Percentiles rank a stretch among this genome's conserved stretches.
Conservation (phyloP, 192 early-diverging fungal genomes). For the Allomyces arbusculus region DNA sequence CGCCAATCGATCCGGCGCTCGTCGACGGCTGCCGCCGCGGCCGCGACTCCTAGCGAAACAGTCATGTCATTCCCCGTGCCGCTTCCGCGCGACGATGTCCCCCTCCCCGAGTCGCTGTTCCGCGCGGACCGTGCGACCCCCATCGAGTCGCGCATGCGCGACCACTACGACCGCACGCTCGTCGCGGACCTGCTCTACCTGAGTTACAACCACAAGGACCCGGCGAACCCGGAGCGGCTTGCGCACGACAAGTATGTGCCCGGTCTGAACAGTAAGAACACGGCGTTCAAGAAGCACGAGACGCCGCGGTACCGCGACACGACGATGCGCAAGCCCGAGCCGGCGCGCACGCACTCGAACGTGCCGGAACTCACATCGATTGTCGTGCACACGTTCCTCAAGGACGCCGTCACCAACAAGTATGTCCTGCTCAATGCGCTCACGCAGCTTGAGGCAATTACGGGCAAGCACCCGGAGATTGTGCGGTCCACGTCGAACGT, state of each 20-base stretch:
- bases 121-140: conserved; percentile 11
- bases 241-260: conserved; percentile 11
- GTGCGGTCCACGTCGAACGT: conserved; percentile 60
- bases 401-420: conserved; percentile 73
- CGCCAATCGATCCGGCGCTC: background rate
- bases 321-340: conserved; percentile 27
- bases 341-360: conserved; percentile 32
- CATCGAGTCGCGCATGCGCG: conserved; percentile 36
- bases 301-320: conserved; percentile 22
- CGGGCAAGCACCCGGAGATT: conserved; percentile 56
- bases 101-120: conserved; percentile 1
- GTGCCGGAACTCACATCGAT: conserved; percentile 53
- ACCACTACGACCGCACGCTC: conserved; percentile 50
- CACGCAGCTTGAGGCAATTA: conserved; percentile 76
- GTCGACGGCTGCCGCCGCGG: background rate
- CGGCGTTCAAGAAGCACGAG: conserved; percentile 8
- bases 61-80: background rate
- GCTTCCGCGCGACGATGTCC: background rate
- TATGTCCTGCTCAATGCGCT: conserved; percentile 69
- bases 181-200: conserved; percentile 55
- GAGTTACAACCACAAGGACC: conserved; percentile 41
- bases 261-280: conserved; percentile 4
- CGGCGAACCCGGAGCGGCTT: conserved; percentile 13
- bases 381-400: conserved; percentile 65
- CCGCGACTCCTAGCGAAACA: background rate